Percentiles rank a stretch among this genome's conserved stretches.
Evolutionary conservation across 257 asterid genomes (phyloP).

Genomic region (Avicennia marina): DNA sequence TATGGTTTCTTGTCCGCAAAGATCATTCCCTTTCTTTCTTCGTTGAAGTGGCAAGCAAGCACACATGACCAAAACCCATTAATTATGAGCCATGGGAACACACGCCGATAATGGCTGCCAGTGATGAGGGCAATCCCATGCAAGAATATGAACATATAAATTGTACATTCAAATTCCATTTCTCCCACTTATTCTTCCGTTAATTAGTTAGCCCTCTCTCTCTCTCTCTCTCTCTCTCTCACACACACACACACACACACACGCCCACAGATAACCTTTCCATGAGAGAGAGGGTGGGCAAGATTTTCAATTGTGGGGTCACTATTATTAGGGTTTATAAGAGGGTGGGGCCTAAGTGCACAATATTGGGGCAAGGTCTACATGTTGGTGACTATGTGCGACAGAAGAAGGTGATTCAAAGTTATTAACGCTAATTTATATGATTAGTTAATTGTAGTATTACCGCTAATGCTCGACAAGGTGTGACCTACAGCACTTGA

Average conservation of each 20-base stretch:
- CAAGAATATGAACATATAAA: no score
- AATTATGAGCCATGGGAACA: no score
- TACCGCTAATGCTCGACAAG: conserved; percentile 50
- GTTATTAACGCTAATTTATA: conserved; percentile 26
- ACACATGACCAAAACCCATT: conserved; percentile 35
- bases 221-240: no score
- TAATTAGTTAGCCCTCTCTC: no score
- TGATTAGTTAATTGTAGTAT: conserved; percentile 29
- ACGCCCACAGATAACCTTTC: no score
- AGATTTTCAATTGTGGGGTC: no score
- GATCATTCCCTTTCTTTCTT: conserved; percentile 16
- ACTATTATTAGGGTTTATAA: conserved; percentile 31
- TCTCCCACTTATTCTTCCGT: no score
- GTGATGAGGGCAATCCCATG: no score
- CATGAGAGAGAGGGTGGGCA: no score
- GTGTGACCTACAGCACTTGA: conserved; percentile 31
- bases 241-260: no score
- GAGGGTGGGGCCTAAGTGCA: conserved; percentile 36
- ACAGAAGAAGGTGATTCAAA: conserved; percentile 30
- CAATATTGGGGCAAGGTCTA: conserved; percentile 39
- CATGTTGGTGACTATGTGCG: conserved; percentile 44
- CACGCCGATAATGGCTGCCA: no score
- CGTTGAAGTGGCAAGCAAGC: conserved; percentile 65
- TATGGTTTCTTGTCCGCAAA: conserved; percentile 52
- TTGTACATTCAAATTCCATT: no score